Evolutionary conservation across 441 rosid species (phyloP).

Genomic region (Aleurites moluccanus): DNA sequence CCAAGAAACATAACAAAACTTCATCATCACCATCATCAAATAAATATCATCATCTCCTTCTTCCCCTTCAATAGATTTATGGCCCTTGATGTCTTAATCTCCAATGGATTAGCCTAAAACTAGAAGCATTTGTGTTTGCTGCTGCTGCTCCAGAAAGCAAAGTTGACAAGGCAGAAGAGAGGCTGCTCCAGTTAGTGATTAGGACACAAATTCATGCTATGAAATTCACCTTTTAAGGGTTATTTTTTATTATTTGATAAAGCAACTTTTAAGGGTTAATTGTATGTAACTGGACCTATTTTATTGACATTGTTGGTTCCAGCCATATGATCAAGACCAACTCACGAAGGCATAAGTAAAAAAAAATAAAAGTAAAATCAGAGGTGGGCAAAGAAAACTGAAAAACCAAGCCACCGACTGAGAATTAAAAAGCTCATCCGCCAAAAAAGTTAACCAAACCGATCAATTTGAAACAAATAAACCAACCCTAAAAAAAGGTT

Average conservation of each 20-base stretch:
- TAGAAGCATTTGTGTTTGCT: background rate
- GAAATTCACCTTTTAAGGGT: slow-evolving; percentile 6
- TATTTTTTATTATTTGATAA: too few relatives aligned
- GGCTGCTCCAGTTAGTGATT: background rate
- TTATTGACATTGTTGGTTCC: background rate
- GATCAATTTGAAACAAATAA: too few relatives aligned
- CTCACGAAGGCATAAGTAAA: background rate
- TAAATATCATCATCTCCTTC: background rate
- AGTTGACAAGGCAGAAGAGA: background rate
- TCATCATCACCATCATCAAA: background rate
- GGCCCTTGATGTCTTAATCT: background rate
- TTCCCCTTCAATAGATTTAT: background rate
- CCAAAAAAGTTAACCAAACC: too few relatives aligned
- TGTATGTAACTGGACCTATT: background rate
- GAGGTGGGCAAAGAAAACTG: too few relatives aligned
- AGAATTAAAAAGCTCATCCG: too few relatives aligned
- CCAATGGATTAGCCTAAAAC: background rate
- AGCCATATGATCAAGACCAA: background rate
- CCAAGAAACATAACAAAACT: background rate
- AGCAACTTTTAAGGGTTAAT: too few relatives aligned
- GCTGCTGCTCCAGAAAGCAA: background rate
- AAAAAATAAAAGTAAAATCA: background rate
- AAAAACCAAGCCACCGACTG: too few relatives aligned
- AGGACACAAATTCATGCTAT: background rate
- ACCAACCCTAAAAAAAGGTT: too few relatives aligned